A percentile compares a stretch with the other conserved stretches of the same genome.
Evolutionary conservation across 2,329 filamentous ascomycete genomes (phyloP).

Genomic region (Escovopsis weberi): DNA sequence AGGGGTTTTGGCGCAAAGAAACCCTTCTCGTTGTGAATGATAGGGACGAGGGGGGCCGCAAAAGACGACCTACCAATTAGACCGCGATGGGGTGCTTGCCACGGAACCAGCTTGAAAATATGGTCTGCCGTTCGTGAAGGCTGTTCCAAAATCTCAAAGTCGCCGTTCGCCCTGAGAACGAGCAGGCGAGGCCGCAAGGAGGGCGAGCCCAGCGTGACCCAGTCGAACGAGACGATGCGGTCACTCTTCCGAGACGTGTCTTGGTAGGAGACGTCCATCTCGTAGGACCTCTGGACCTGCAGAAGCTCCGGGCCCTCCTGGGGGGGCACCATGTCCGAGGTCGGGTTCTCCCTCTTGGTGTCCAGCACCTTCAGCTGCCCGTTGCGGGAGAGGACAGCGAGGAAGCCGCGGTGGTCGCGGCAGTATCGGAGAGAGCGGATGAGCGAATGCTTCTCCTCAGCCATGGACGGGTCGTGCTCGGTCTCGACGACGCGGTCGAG

Average conservation of each 20-base stretch:
- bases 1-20: not conserved
- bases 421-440: constrained; percentile 50
- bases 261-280: constrained; percentile 45
- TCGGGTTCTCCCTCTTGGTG: constrained; percentile 38
- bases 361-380: constrained; percentile 49
- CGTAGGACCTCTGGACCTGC: constrained; percentile 43
- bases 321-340: constrained; percentile 19
- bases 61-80: constrained; percentile 30
- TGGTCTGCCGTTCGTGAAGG: constrained; percentile 44
- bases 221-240: constrained; percentile 53
- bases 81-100: constrained; percentile 44
- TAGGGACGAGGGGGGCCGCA: too few relatives aligned
- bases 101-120: constrained; percentile 45
- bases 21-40: too few relatives aligned
- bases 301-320: constrained; percentile 43
- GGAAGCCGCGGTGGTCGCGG: constrained; percentile 43
- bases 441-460: constrained; percentile 43
- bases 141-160: constrained; percentile 47
- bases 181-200: constrained; percentile 42
- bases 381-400: constrained; percentile 46
- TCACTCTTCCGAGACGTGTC: constrained; percentile 39
- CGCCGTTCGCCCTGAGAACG: constrained; percentile 44
- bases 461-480: constrained; percentile 32
- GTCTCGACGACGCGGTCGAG: constrained; percentile 43
- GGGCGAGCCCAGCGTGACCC: constrained; percentile 44